Evolutionary conservation across 2,329 filamentous ascomycete species (phyloP).

Genomic region (Cadophora gregata): DNA sequence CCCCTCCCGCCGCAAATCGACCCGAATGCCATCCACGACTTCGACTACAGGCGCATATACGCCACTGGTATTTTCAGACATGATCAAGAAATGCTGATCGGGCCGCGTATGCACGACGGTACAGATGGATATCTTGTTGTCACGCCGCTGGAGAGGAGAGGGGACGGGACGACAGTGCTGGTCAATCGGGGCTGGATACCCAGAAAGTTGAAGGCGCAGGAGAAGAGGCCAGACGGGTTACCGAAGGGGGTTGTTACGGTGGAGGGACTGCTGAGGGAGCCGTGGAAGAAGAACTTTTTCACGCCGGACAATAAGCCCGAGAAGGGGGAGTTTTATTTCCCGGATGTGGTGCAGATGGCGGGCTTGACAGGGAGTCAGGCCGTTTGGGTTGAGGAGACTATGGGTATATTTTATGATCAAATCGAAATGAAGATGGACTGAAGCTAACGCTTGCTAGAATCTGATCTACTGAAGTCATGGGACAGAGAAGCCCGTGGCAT

Average conservation of each 20-base stretch:
- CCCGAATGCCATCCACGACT: slow-evolving; percentile 80
- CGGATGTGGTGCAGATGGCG: slow-evolving; percentile 93
- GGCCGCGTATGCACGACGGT: slow-evolving; percentile 86
- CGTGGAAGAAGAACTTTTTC: slow-evolving; percentile 98
- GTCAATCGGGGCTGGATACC: slow-evolving; percentile 93
- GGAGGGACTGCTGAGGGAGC: slow-evolving; percentile 83
- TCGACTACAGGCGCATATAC: slow-evolving; percentile 87
- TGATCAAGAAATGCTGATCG: slow-evolving; percentile 95
- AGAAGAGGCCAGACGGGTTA: slow-evolving; percentile 66
- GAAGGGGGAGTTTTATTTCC: slow-evolving; percentile 89
- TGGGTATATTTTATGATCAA: slow-evolving; percentile 64
- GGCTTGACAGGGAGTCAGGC: slow-evolving; percentile 79
- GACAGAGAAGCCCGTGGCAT: slow-evolving; percentile 81
- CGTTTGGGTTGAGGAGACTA: slow-evolving; percentile 95
- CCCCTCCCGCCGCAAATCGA: slow-evolving; percentile 86
- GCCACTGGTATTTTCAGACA: slow-evolving; percentile 78
- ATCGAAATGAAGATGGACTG: neutral
- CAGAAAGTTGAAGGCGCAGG: slow-evolving; percentile 73
- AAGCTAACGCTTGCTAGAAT: slow-evolving; percentile 57
- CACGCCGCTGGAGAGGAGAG: slow-evolving; percentile 81
- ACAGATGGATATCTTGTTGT: slow-evolving; percentile 90
- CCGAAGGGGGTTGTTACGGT: slow-evolving; percentile 75
- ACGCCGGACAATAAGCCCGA: slow-evolving; percentile 89
- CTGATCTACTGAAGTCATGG: slow-evolving; percentile 77
- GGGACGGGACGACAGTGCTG: slow-evolving; percentile 72